phyloP scores from a whole-genome alignment of 2,329 filamentous ascomycete genomes.

The Clonostachys sp. region DNA sequence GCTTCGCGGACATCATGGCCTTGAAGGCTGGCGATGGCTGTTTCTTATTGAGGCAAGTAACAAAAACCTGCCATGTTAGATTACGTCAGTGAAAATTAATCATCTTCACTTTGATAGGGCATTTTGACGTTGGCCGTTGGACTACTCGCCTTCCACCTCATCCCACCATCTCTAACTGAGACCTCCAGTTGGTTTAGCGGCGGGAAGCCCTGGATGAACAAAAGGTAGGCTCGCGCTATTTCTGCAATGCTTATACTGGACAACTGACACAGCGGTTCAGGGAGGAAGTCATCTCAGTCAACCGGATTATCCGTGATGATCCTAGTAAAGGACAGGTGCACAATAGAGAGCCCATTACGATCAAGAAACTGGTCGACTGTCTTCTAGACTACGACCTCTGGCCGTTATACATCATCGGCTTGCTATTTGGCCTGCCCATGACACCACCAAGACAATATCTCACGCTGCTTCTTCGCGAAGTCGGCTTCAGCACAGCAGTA shows the following conservation, averaged over 20 bases:
- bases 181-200: slow-evolving; percentile 43
- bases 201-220: no score
- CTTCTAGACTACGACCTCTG: slow-evolving; percentile 51
- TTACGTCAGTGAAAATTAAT: not conserved
- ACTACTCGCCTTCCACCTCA: slow-evolving; percentile 20
- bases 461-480: slow-evolving; percentile 12
- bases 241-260: slow-evolving; percentile 34
- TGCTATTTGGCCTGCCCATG: slow-evolving; percentile 12
- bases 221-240: slow-evolving; percentile 12
- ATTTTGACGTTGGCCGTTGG: slow-evolving; percentile 9
- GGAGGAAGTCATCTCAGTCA: slow-evolving; percentile 55
- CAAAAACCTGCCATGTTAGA: not conserved
- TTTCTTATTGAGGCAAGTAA: slow-evolving; percentile 46
- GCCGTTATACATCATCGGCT: slow-evolving; percentile 44
- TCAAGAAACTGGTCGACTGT: slow-evolving; percentile 35
- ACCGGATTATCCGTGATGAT: slow-evolving; percentile 49
- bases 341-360: slow-evolving; percentile 45
- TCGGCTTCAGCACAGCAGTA: slow-evolving; percentile 37
- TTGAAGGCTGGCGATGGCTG: slow-evolving; percentile 15
- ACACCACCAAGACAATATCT: slow-evolving; percentile 15
- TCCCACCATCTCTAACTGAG: slow-evolving; percentile 21
- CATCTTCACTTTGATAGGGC: slow-evolving; percentile 6
- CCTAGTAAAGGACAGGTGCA: slow-evolving; percentile 50
- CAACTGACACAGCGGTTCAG: slow-evolving; percentile 34
- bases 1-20: slow-evolving; percentile 13